Evolutionary conservation across 2,329 filamentous ascomycete genomes (phyloP).

Genomic region (Amauroascus verrucosus): DNA sequence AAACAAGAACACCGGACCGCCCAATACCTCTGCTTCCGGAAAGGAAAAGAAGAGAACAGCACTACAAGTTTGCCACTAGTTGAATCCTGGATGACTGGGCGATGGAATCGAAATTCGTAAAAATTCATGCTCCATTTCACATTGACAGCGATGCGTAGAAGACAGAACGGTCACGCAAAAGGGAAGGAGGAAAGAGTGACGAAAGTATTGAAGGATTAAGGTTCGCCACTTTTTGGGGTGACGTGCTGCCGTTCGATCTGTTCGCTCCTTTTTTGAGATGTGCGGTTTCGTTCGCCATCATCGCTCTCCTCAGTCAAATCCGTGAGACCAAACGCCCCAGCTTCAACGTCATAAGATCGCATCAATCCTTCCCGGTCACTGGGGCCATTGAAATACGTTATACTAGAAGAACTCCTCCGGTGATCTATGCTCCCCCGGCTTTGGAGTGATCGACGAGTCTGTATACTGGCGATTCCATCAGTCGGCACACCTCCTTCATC

Average conservation of each 20-base stretch:
- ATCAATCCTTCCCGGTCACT: constrained; percentile 74
- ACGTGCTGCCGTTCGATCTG: constrained; percentile 9
- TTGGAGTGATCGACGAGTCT: constrained; percentile 91
- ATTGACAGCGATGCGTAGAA: neutral
- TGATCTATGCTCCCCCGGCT: constrained; percentile 59
- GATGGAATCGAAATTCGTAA: constrained; percentile 4
- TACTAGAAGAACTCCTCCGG: constrained; percentile 54
- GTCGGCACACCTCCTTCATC: constrained; percentile 74
- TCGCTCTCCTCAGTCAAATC: constrained; percentile 64
- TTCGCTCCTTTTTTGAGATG: constrained; percentile 4
- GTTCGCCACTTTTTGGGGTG: constrained; percentile 9
- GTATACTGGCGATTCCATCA: constrained; percentile 78
- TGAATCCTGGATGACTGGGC: neutral
- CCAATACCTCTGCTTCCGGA: constrained; percentile 1
- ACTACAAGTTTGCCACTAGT: neutral
- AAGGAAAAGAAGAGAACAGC: constrained; percentile 6
- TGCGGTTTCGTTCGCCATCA: constrained; percentile 7
- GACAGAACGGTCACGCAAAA: neutral
- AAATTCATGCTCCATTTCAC: constrained; percentile 12
- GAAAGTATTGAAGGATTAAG: neutral
- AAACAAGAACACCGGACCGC: neutral
- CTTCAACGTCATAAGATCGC: constrained; percentile 79
- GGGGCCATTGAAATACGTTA: constrained; percentile 44
- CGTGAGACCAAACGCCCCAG: constrained; percentile 62
- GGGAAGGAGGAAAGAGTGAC: neutral